A percentile compares a stretch with the other conserved stretches of the same genome.
Evolutionary conservation across 2,329 filamentous ascomycete species (phyloP).

Genomic region (Erysiphe pisi): DNA sequence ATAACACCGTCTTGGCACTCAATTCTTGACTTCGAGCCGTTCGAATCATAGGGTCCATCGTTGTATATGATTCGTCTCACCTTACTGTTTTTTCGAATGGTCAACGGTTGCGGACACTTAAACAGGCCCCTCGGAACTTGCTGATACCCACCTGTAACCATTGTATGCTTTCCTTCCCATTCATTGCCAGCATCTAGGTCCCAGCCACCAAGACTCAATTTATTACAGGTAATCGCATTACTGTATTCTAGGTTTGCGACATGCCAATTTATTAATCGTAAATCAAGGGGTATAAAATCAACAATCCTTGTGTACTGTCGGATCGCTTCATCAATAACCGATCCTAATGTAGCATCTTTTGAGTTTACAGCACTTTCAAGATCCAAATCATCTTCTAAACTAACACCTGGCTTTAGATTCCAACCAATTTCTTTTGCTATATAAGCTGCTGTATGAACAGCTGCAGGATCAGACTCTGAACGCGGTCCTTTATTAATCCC

Average conservation of each 20-base stretch:
- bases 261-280: slow-evolving; percentile 93
- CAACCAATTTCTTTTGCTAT: slow-evolving; percentile 77
- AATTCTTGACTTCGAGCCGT: slow-evolving; percentile 45
- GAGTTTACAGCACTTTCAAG: slow-evolving; percentile 55
- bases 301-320: slow-evolving; percentile 74
- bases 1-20: slow-evolving; percentile 66
- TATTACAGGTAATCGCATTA: slow-evolving; percentile 78
- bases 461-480: slow-evolving; percentile 57
- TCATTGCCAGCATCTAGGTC: slow-evolving; percentile 97
- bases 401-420: slow-evolving; percentile 55
- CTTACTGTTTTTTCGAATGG: slow-evolving; percentile 61
- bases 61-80: slow-evolving; percentile 64
- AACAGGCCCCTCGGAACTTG: slow-evolving; percentile 81
- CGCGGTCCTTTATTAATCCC: slow-evolving; percentile 59
- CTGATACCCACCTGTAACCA: slow-evolving; percentile 88
- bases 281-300: slow-evolving; percentile 72
- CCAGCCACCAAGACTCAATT: slow-evolving; percentile 81
- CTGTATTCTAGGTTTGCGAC: slow-evolving; percentile 97
- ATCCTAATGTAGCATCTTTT: slow-evolving; percentile 63
- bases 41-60: slow-evolving; percentile 39
- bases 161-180: slow-evolving; percentile 88
- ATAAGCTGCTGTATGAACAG: slow-evolving; percentile 59
- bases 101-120: slow-evolving; percentile 62
- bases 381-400: slow-evolving; percentile 57
- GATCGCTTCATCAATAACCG: slow-evolving; percentile 87